These are phyloP conservation scores for Botryosphaeria dothidea DNA, from an alignment of 2,329 filamentous ascomycete genomes.

Conservation along the genomic window DNA sequence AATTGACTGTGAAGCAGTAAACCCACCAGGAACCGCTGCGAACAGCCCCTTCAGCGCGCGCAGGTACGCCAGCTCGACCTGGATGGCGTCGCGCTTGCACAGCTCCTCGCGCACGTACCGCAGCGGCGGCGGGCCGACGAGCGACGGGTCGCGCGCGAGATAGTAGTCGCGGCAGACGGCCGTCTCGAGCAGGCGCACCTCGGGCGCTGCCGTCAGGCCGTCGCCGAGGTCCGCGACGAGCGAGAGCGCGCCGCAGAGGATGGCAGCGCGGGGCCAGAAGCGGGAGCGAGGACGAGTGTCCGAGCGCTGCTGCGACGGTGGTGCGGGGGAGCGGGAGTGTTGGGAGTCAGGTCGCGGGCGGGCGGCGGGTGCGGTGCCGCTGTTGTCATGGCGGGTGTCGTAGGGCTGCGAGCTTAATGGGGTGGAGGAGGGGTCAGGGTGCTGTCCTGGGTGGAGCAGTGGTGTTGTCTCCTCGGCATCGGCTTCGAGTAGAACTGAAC, in stretches of 20 bases:
- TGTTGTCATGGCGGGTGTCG: neutral
- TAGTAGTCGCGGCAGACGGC: constrained; percentile 16
- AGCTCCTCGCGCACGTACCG: constrained; percentile 7
- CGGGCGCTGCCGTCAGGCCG: constrained; percentile 10
- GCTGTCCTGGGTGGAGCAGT: neutral
- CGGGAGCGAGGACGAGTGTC: neutral
- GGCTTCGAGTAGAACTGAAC: neutral
- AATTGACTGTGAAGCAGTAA: neutral
- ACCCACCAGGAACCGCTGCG: constrained; percentile 1
- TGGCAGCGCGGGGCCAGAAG: neutral
- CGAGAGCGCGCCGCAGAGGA: constrained; percentile 7
- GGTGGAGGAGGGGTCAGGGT: neutral
- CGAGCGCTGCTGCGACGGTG: too few species aligned
- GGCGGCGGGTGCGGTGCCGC: neutral
- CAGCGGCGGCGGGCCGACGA: constrained; percentile 12
- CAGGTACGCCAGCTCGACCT: constrained; percentile 16
- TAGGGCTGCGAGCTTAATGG: neutral
- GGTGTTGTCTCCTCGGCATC: neutral
- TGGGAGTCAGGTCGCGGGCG: neutral
- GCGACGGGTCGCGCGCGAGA: neutral
- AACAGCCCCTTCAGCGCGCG: neutral
- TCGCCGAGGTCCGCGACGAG: constrained; percentile 16
- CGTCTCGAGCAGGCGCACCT: constrained; percentile 17
- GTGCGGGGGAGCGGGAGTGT: neutral
- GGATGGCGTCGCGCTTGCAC: constrained; percentile 13